phyloP scores from a whole-genome alignment of 2,329 filamentous ascomycete genomes.

The Pestalotiopsis sp. region DNA sequence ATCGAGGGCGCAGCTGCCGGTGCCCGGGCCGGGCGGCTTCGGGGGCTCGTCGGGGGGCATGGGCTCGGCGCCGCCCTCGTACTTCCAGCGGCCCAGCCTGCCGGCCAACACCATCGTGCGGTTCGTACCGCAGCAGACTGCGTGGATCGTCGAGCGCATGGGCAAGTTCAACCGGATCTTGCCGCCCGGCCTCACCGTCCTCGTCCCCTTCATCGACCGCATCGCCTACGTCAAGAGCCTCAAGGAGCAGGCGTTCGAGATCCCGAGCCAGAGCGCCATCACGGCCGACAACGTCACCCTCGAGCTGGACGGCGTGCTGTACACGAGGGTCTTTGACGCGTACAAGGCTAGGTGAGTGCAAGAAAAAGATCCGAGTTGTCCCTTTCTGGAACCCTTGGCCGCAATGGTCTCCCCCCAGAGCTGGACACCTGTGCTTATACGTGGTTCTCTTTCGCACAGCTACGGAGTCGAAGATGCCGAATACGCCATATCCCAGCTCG shows the following conservation, averaged over 20 bases:
- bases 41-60: conserved; percentile 27
- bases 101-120: conserved; percentile 94
- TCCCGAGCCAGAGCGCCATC: conserved; percentile 95
- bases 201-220: conserved; percentile 89
- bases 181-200: conserved; percentile 84
- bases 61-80: conserved; percentile 63
- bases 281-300: conserved; percentile 98
- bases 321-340: conserved; percentile 94
- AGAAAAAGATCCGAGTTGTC: background rate
- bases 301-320: conserved; percentile 93
- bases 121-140: conserved; percentile 99
- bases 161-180: conserved; percentile 94
- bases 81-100: conserved; percentile 75
- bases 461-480: conserved; percentile 99
- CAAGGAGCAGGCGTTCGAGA: conserved; percentile 96
- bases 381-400: background rate
- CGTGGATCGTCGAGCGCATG: conserved; percentile 99
- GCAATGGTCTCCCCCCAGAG: background rate
- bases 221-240: conserved; percentile 98
- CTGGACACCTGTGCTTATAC: background rate
- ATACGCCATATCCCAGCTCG: conserved; percentile 96
- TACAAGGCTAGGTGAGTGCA: conserved; percentile 85
- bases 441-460: conserved; percentile 47
- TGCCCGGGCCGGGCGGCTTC: conserved; percentile 23
- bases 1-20: conserved; percentile 6